phyloP scores from a whole-genome alignment of 352 stramenopile genomes.

The Phytophthora idaei region DNA sequence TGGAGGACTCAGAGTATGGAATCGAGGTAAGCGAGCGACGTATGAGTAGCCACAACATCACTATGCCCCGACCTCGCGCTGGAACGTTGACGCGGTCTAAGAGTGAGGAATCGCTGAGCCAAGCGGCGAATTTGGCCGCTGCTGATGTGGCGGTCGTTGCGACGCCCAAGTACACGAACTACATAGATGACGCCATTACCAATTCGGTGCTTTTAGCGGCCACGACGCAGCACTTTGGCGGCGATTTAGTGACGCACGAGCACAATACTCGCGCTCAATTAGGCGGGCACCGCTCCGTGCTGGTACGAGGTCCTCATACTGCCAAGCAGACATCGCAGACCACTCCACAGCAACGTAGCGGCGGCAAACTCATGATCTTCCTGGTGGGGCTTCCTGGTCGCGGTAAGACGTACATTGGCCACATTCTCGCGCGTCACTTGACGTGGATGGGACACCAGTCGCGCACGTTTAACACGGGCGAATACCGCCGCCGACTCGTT shows the following conservation, averaged over 20 bases:
- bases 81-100: constrained; percentile 72
- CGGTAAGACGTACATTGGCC: constrained; percentile 87
- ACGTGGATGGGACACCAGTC: constrained; percentile 88
- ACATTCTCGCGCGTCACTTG: constrained; percentile 81
- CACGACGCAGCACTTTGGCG: constrained; percentile 87
- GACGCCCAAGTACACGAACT: constrained; percentile 75
- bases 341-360: constrained; percentile 42
- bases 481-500: constrained; percentile 76
- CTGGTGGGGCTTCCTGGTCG: constrained; percentile 76
- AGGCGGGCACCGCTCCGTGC: constrained; percentile 72
- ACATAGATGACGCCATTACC: constrained; percentile 66
- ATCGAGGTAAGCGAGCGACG: constrained; percentile 55
- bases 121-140: constrained; percentile 19
- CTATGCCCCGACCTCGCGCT: constrained; percentile 43
- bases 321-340: constrained; percentile 39
- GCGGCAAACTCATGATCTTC: constrained; percentile 84
- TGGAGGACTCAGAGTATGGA: constrained; percentile 71
- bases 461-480: constrained; percentile 83
- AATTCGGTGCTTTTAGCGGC: constrained; percentile 78
- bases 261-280: constrained; percentile 73
- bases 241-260: constrained; percentile 81
- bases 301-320: constrained; percentile 48
- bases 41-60: constrained; percentile 39
- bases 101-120: constrained; percentile 69
- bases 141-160: constrained; percentile 23